These are phyloP conservation scores for Diplogelasinospora grovesii DNA, from an alignment of 495 filamentous ascomycete genomes.

Conservation along the genomic window DNA sequence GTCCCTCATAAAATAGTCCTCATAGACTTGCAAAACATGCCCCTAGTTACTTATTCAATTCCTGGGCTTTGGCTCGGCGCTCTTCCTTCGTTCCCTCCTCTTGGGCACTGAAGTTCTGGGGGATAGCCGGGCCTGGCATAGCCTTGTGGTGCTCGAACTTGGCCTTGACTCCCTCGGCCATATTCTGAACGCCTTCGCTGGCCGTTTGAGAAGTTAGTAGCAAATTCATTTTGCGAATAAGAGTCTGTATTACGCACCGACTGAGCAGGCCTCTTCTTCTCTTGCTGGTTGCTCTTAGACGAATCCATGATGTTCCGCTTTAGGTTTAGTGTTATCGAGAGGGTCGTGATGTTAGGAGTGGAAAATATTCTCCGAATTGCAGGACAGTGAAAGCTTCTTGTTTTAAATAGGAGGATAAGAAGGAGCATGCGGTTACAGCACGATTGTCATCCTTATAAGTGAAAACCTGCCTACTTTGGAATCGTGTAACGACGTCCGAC, in stretches of 20 bases:
- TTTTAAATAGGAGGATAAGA: not conserved
- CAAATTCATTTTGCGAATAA: not conserved
- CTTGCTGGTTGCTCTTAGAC: slow-evolving; percentile 2
- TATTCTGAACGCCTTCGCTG: slow-evolving; percentile 16
- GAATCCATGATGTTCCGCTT: slow-evolving; percentile 1
- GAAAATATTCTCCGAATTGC: too few species aligned
- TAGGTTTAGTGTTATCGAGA: not conserved
- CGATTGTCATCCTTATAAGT: slow-evolving; percentile 1
- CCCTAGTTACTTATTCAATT: slow-evolving; percentile 53
- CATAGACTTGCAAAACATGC: too few species aligned
- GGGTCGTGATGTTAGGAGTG: not conserved
- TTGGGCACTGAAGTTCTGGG: slow-evolving; percentile 36
- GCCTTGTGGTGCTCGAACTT: slow-evolving; percentile 40
- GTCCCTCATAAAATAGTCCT: too few species aligned
- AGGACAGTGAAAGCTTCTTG: too few species aligned
- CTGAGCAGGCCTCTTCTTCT: too few species aligned
- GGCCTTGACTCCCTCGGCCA: slow-evolving; percentile 19
- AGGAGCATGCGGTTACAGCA: not conserved
- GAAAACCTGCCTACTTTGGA: not conserved
- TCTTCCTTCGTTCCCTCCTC: slow-evolving; percentile 62
- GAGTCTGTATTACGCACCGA: too few species aligned
- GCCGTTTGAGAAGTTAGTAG: slow-evolving; percentile 3
- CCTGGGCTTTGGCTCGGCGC: slow-evolving; percentile 53
- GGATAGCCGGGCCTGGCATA: slow-evolving; percentile 43
- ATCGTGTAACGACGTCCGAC: not conserved